Base-by-base conservation (phyloP, 1,284 basidiomycete species). In the Heterobasidion annosum region DNA sequence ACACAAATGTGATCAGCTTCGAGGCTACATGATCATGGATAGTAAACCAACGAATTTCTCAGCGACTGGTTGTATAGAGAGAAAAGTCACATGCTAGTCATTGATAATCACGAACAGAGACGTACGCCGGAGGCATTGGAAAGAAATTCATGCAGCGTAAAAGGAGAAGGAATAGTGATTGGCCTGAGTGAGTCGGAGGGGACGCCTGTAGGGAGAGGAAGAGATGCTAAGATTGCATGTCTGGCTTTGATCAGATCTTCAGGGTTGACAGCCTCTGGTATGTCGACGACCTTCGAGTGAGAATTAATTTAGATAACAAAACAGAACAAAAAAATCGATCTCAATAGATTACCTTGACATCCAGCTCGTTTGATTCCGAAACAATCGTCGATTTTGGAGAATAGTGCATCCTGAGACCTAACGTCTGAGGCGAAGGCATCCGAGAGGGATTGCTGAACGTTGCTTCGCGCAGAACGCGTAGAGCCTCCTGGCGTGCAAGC, bases 111-210 rank as follows among this genome's bases (percentile, higher is more conserved):
- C 6, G 45, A 32, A 34, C 44, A 12, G 1, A 8, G 48, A 73
- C 79, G 61, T 68, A 87, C 86, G 19, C 76, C 77, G 6, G 79
- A 72, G 8, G 75, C 71, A 56, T 75, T 79, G n/a, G 73, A 74
- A 2, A 90, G 70, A 57, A 89, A 87, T 54, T 89, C 86, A 49
- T 86, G 79, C 10, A 89, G 64, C 8, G 80, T 81, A 59, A 80
- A 74, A 5, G 81, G 73, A 7, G 78, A 56, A 5, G 85, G 85
- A 33, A 89, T 77, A 48, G 79, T 60, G 56, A 89, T 82, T 0
- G 87, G 85, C 51, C 76, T 80, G 33, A 89, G 70, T 1, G 76
- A 77, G 50, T 83, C 82, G 35, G 80, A 76, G 0, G 85, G 85
- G 37, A 81, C 75, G 47, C 77, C 76, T 2, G 68, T 61, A 8